A percentile compares a stretch with the other conserved stretches of the same genome.
Evolutionary conservation across 2,329 filamentous ascomycete genomes (phyloP).

Genomic region (Thermothelomyces thermophilus): DNA sequence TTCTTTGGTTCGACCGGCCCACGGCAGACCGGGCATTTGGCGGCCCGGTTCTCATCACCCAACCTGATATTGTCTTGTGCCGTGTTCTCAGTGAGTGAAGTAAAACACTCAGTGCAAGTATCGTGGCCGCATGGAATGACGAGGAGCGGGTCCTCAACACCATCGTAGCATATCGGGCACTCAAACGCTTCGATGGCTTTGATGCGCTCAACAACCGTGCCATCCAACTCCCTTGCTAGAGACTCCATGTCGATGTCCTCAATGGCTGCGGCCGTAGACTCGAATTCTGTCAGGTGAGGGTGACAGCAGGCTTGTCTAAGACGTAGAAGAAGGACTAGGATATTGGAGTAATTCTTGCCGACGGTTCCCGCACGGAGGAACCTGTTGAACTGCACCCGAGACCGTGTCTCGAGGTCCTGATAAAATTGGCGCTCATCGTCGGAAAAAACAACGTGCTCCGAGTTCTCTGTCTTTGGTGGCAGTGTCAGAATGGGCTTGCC

Average conservation of each 20-base stretch:
- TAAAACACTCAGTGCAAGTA: slow-evolving; percentile 70
- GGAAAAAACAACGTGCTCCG: slow-evolving; percentile 58
- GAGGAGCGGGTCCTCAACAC: slow-evolving; percentile 65
- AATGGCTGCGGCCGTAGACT: slow-evolving; percentile 37
- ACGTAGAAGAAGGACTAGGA: slow-evolving; percentile 71
- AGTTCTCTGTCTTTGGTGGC: slow-evolving; percentile 56
- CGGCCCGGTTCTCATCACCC: slow-evolving; percentile 49
- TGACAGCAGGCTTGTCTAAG: slow-evolving; percentile 79
- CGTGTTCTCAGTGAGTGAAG: slow-evolving; percentile 57
- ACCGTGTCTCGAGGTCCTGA: slow-evolving; percentile 56
- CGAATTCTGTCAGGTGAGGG: slow-evolving; percentile 56
- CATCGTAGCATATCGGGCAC: slow-evolving; percentile 79
- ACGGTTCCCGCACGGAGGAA: slow-evolving; percentile 65
- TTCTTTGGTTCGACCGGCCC: slow-evolving; percentile 58
- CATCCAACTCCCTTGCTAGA: slow-evolving; percentile 50
- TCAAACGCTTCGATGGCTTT: slow-evolving; percentile 56
- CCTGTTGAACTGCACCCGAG: slow-evolving; percentile 67
- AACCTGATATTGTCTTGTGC: slow-evolving; percentile 47
- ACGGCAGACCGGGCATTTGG: slow-evolving; percentile 73
- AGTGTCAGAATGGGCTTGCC: slow-evolving; percentile 68
- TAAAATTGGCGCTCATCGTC: slow-evolving; percentile 62
- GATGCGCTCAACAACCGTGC: slow-evolving; percentile 60
- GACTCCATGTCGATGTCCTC: slow-evolving; percentile 35
- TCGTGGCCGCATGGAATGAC: slow-evolving; percentile 80
- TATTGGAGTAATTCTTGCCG: slow-evolving; percentile 67